phyloP scores from a whole-genome alignment of 306 rosid species.

The Macrotyloma uniflorum region DNA sequence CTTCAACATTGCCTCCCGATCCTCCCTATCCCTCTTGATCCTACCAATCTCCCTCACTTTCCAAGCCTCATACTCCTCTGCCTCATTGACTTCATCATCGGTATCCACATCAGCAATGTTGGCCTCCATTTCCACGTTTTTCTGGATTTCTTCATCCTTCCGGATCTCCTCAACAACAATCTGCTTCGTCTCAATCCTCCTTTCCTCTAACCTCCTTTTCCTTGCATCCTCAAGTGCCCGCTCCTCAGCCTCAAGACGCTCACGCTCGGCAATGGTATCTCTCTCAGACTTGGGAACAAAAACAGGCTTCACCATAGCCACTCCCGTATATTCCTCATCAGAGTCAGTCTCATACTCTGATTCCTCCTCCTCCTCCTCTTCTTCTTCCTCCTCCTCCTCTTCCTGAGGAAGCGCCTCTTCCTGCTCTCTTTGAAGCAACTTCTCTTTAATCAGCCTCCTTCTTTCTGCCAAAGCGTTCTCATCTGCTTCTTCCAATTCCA shows the following conservation, averaged over 20 bases:
- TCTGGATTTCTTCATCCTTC: conserved; percentile 87
- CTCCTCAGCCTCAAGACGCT: conserved; percentile 91
- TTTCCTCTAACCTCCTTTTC: conserved; percentile 79
- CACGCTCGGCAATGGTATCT: conserved; percentile 93
- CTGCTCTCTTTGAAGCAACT: conserved; percentile 79
- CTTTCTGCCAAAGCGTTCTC: conserved; percentile 79
- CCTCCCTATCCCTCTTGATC: conserved; percentile 94
- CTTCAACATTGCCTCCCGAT: conserved; percentile 79
- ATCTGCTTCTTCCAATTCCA: conserved; percentile 83
- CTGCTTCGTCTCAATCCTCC: conserved; percentile 85
- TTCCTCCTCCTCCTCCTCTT: conserved; percentile 78
- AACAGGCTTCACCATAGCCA: conserved; percentile 94
- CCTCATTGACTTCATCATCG: conserved; percentile 94
- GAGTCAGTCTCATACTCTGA: conserved; percentile 96
- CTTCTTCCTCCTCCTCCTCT: conserved; percentile 80
- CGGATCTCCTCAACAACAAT: conserved; percentile 93
- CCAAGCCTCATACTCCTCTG: conserved; percentile 98
- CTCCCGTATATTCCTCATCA: conserved; percentile 80
- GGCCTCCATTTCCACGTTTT: conserved; percentile 82
- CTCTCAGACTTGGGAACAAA: conserved; percentile 94
- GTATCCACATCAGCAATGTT: conserved; percentile 92
- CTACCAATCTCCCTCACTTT: conserved; percentile 90
- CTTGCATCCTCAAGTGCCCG: conserved; percentile 71
- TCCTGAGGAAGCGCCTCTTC: conserved; percentile 77
- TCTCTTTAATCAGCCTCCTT: conserved; percentile 74